Evolutionary conservation across 257 asterid species (phyloP), one percentile per base, ranked within the genome.

Genomic region (Rubia yunnanensis): DNA sequence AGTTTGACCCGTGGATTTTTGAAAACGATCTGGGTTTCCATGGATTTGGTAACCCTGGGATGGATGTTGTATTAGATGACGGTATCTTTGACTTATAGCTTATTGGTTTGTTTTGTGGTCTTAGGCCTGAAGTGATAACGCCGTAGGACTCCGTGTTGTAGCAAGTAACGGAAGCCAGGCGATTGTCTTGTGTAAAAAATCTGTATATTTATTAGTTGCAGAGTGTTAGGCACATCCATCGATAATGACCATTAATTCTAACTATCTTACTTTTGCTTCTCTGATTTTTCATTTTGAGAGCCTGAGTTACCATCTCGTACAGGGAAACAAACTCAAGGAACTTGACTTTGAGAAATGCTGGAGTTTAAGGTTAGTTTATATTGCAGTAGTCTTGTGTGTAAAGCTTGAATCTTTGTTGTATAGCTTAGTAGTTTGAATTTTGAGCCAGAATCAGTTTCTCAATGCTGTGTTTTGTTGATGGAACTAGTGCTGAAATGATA

Each of bases 1-100:
- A 35, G 27, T 76, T 78, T 41, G 84, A 71, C 38, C 34, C 64
- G 65, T 86, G 88, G 86, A 57, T 69, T 66, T 77, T 61, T 18
- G 88, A 67, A 50, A 50, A 76, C 72, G 71, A 69, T 57, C 57
- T 77, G 59, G 72, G 76, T 46, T 64, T 79, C 32, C 82, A 68
- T 30, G 68, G 70, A 53, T 46, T 72, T 64, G 83, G 68, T 46
- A 77, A 39, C 64, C 73, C 80, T 50, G 80, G 60, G 62, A 65
- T 81, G 78, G 73, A 74, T 75, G 65, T 79, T 73, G 62, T 74
- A 38, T 10, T 72, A 31, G 72, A 73, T 58, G 69, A 76, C 70
- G 84, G 84, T 67, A 69, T 66, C 70, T 56, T 74, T 68, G 81
- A 76, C 74, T 62, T 79, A 56, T 78, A 67, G 39, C 38, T 44